A percentile compares a stretch with the other conserved stretches of the same genome.
Conservation (phyloP, 148 eudicot species). For the Fagopyrum tataricum region DNA sequence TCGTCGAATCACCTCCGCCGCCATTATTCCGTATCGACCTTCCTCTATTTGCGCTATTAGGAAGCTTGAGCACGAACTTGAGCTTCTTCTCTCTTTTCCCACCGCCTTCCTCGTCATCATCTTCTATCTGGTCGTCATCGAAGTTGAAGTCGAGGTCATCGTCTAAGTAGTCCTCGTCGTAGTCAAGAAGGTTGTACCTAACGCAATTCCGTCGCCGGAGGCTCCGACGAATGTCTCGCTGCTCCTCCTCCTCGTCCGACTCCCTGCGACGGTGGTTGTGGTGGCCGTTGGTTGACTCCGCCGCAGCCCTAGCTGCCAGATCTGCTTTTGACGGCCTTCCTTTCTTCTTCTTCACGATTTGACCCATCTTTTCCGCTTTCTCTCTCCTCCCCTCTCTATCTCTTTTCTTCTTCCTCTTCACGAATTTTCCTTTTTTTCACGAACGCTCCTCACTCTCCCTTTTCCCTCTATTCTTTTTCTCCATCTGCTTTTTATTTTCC, state of each 20-base stretch:
- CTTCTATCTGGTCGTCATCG: constrained; percentile 11
- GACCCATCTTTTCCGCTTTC: constrained; percentile 12
- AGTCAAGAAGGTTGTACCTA: constrained; percentile 16
- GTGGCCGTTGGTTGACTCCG: not conserved
- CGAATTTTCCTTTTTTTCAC: too few relatives aligned
- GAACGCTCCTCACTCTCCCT: too few relatives aligned
- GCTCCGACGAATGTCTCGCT: constrained; percentile 16
- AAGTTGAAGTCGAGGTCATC: not conserved
- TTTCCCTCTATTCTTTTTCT: too few relatives aligned
- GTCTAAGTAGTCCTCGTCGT: constrained; percentile 11
- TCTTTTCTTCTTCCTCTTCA: not conserved
- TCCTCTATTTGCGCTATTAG: not conserved
- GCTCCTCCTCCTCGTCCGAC: constrained; percentile 1
- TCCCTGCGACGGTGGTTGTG: constrained; percentile 2
- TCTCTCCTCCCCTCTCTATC: not conserved
- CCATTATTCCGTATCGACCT: constrained; percentile 6
- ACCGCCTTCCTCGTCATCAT: constrained; percentile 12
- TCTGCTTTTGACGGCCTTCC: constrained; percentile 22
- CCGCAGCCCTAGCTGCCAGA: constrained; percentile 16
- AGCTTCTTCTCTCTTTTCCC: constrained; percentile 21
- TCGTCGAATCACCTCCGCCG: not conserved
- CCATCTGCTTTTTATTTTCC: too few relatives aligned
- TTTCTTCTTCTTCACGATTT: constrained; percentile 18
- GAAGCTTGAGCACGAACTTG: constrained; percentile 19
- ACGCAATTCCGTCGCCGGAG: constrained; percentile 16